Evolutionary conservation across 768 basidiomycete species (phyloP).

Genomic region (Leccinum uliginosum): DNA sequence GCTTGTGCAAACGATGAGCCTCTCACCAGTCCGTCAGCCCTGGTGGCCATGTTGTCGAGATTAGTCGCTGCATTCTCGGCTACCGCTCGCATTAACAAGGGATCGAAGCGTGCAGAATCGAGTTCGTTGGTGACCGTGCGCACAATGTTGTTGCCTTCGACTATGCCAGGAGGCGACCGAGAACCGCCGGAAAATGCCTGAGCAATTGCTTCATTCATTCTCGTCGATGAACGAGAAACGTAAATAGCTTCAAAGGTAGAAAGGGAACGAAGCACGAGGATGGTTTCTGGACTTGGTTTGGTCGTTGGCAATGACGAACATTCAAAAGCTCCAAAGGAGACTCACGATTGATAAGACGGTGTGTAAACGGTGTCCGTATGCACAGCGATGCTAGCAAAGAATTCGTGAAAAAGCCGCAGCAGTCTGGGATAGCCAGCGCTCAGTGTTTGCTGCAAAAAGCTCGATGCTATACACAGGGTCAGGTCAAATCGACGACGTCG

Average conservation of each 20-base stretch:
- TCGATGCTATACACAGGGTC: conserved; percentile 54
- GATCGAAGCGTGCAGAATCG: conserved; percentile 51
- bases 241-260: conserved; percentile 86
- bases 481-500: neutral
- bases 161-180: conserved; percentile 65
- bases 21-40: conserved; percentile 68
- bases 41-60: conserved; percentile 62
- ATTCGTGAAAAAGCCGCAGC: conserved; percentile 90
- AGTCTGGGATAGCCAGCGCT: conserved; percentile 83
- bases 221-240: conserved; percentile 74
- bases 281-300: conserved; percentile 75
- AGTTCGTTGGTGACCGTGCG: conserved; percentile 85
- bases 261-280: conserved; percentile 80
- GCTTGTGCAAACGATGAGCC: neutral
- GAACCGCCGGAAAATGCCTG: conserved; percentile 71
- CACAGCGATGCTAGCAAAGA: conserved; percentile 92
- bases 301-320: neutral
- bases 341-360: conserved; percentile 76
- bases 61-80: conserved; percentile 68
- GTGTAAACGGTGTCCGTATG: conserved; percentile 94
- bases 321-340: conserved; percentile 1
- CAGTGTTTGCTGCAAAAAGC: conserved; percentile 88
- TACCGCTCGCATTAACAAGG: conserved; percentile 73
- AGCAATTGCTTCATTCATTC: conserved; percentile 77
- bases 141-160: conserved; percentile 74